phyloP scores from a whole-genome alignment of 2,329 filamentous ascomycete species.

The Trichoderma lentiforme region DNA sequence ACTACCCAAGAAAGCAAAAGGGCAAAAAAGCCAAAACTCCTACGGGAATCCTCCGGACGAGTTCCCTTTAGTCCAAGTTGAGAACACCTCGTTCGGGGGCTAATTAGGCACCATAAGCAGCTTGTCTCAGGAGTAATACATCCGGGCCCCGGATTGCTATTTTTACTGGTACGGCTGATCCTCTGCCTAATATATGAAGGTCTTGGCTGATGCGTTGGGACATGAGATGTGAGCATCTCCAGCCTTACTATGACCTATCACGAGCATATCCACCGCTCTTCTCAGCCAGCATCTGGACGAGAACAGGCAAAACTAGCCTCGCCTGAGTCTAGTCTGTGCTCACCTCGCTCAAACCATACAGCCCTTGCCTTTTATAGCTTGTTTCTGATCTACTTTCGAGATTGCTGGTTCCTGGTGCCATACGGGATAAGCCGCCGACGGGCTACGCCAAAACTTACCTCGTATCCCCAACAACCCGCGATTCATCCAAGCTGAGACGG shows the following conservation, averaged over 20 bases:
- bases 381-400: neutral
- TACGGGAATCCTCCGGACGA: neutral
- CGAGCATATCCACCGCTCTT: slow-evolving; percentile 10
- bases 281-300: neutral
- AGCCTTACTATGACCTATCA: slow-evolving; percentile 7
- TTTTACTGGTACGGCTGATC: neutral
- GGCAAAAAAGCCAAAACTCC: neutral
- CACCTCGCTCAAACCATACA: neutral
- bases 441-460: neutral
- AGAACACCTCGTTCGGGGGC: neutral
- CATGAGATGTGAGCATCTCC: neutral
- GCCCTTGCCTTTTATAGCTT: neutral
- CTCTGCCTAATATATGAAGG: neutral
- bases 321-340: neutral
- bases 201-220: neutral
- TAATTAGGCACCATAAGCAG: neutral
- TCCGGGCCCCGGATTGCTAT: neutral
- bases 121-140: neutral
- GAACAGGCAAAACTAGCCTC: neutral
- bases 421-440: neutral
- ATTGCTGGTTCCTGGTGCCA: slow-evolving; percentile 5
- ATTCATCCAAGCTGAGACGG: neutral
- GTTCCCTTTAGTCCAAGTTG: neutral
- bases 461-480: neutral
- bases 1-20: neutral